A percentile compares a stretch with the other conserved stretches of the same genome.
Evolutionary conservation across 805 yeast genomes (phyloP).

Genomic region (Candida takata): DNA sequence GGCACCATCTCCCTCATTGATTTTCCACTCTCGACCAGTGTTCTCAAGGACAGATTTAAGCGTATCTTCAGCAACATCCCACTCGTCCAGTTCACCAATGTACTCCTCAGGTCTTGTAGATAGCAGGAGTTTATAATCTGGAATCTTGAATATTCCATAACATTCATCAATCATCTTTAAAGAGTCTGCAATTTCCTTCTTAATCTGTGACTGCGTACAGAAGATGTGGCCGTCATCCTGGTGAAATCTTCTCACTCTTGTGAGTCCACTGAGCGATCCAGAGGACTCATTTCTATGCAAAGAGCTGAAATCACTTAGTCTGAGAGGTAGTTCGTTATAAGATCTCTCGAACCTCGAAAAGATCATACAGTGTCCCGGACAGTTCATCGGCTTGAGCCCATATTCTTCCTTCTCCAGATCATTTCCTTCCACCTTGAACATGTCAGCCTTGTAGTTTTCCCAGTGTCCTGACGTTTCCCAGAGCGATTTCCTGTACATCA

Average conservation of each 20-base stretch:
- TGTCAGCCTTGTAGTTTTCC: constrained; percentile 90
- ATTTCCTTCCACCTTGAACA: constrained; percentile 77
- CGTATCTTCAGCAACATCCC: constrained; percentile 77
- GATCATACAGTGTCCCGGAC: constrained; percentile 91
- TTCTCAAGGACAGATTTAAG: constrained; percentile 52
- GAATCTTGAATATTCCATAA: constrained; percentile 48
- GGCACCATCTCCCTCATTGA: constrained; percentile 93
- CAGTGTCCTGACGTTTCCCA: constrained; percentile 96
- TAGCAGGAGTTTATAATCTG: constrained; percentile 51
- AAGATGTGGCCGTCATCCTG: constrained; percentile 98
- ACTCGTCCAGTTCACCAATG: constrained; percentile 69
- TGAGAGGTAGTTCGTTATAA: constrained; percentile 77
- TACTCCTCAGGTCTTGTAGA: constrained; percentile 84
- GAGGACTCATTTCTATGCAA: constrained; percentile 92
- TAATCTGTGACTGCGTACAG: constrained; percentile 74
- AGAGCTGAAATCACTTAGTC: constrained; percentile 85
- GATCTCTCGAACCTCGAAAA: constrained; percentile 72
- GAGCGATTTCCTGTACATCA: constrained; percentile 71
- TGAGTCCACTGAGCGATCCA: constrained; percentile 88
- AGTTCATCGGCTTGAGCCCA: constrained; percentile 92
- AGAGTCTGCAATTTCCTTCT: constrained; percentile 63
- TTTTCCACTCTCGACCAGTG: constrained; percentile 52
- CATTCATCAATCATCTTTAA: constrained; percentile 68
- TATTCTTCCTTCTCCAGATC: constrained; percentile 41
- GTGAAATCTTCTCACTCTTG: constrained; percentile 90